A percentile compares a stretch with the other conserved stretches of the same genome.
Evolutionary conservation across 352 stramenopile species (phyloP).

Genomic region (Phytophthora multivora): DNA sequence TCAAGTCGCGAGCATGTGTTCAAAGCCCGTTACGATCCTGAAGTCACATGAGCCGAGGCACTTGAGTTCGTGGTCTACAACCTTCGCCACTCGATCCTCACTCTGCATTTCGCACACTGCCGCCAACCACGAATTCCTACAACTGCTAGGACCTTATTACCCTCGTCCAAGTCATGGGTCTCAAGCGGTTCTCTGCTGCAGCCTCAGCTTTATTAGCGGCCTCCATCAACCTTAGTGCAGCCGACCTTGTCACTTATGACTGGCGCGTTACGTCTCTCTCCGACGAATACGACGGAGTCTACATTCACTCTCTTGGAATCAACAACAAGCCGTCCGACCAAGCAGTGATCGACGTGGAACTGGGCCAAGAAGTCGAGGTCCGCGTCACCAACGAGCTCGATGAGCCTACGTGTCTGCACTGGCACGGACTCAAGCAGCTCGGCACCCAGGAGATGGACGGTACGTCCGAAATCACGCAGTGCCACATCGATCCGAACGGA

Average conservation of each 20-base stretch:
- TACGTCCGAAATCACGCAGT: slow-evolving; percentile 41
- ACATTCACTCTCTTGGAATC: slow-evolving; percentile 27
- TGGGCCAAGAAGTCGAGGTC: slow-evolving; percentile 35
- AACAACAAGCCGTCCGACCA: slow-evolving; percentile 34
- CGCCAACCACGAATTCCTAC: neutral
- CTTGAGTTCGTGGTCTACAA: slow-evolving; percentile 1
- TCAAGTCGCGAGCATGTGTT: neutral
- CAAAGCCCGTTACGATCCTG: neutral
- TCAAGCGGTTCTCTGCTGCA: neutral
- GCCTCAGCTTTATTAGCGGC: slow-evolving; percentile 3
- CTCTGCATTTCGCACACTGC: slow-evolving; percentile 2
- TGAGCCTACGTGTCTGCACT: slow-evolving; percentile 38
- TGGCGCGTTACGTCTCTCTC: slow-evolving; percentile 32
- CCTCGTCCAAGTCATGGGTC: slow-evolving; percentile 14
- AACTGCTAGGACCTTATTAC: no score
- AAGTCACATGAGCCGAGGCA: slow-evolving; percentile 2
- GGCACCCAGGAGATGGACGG: slow-evolving; percentile 46
- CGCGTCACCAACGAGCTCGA: slow-evolving; percentile 32
- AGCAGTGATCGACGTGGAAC: slow-evolving; percentile 33
- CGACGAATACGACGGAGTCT: slow-evolving; percentile 29
- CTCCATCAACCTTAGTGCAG: slow-evolving; percentile 1
- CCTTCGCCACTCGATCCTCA: slow-evolving; percentile 6
- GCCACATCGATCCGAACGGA: slow-evolving; percentile 29
- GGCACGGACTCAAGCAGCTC: slow-evolving; percentile 43
- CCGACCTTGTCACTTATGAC: slow-evolving; percentile 33